A percentile compares a stretch with the other conserved stretches of the same genome.
Evolutionary conservation across 306 rosid species (phyloP).

Genomic region (Abrus pulchellus): DNA sequence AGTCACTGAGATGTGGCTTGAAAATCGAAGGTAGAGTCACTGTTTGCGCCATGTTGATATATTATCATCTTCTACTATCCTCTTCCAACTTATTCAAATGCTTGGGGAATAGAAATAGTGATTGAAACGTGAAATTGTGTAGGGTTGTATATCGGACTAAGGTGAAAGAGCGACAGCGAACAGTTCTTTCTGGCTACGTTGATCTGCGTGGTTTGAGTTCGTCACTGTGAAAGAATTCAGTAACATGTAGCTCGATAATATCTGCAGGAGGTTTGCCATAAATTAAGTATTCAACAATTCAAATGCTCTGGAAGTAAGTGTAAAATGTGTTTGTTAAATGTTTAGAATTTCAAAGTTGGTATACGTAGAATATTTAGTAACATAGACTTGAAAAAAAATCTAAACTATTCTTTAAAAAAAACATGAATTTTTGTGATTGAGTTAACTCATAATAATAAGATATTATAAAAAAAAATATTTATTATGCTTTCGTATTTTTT

Average conservation of each 20-base stretch:
- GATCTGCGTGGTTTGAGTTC: conserved; percentile 63
- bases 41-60: conserved; percentile 6
- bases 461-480: no score
- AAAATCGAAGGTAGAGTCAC: conserved; percentile 69
- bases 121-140: conserved; percentile 53
- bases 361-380: background rate
- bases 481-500: no score
- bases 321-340: conserved; percentile 13
- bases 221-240: conserved; percentile 55
- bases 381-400: no score
- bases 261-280: background rate
- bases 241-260: conserved; percentile 12
- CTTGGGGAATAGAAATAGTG: conserved; percentile 19
- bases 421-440: no score
- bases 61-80: background rate
- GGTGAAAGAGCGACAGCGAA: conserved; percentile 82
- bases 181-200: conserved; percentile 82
- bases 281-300: conserved; percentile 13
- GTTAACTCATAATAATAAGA: no score
- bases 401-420: no score
- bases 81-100: conserved; percentile 1
- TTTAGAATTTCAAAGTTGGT: background rate
- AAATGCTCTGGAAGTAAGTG: background rate
- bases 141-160: conserved; percentile 82
- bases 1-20: conserved; percentile 95